A percentile compares a stretch with the other conserved stretches of the same genome.
These are phyloP conservation scores for Tricholomella constricta DNA, from an alignment of 768 basidiomycete species.

Conservation along the genomic window DNA sequence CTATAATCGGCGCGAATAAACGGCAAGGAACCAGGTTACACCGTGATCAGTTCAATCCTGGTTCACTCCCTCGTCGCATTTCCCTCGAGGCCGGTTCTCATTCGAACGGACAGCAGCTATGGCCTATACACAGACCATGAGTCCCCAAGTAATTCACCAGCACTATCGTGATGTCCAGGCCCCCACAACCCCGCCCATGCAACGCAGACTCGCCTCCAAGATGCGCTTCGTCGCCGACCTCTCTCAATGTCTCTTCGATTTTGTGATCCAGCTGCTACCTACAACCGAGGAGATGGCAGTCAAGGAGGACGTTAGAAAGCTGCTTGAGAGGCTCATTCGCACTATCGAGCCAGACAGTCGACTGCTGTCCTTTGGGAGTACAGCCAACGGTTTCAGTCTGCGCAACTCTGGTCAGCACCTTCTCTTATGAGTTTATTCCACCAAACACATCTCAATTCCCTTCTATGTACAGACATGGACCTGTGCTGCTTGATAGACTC, in stretches of 20 bases:
- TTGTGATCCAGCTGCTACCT: constrained; percentile 89
- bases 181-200: constrained; percentile 32
- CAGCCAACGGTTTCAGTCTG: constrained; percentile 95
- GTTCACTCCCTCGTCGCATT: constrained; percentile 14
- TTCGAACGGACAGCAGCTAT: constrained; percentile 26
- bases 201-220: constrained; percentile 45
- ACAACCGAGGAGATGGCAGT: constrained; percentile 88
- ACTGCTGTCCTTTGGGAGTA: constrained; percentile 92
- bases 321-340: constrained; percentile 93
- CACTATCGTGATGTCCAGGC: constrained; percentile 37
- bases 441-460: not conserved
- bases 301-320: constrained; percentile 94
- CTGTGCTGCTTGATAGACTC: constrained; percentile 95
- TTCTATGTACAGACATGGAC: constrained; percentile 86
- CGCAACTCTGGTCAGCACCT: constrained; percentile 79
- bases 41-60: constrained; percentile 25
- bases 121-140: constrained; percentile 45
- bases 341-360: constrained; percentile 92
- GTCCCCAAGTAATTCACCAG: constrained; percentile 36
- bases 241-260: constrained; percentile 90
- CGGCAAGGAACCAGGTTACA: constrained; percentile 14
- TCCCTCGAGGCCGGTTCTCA: constrained; percentile 21
- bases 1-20: constrained; percentile 22
- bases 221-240: constrained; percentile 78
- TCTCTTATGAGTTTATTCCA: not conserved